Evolutionary conservation across 257 asterid genomes (phyloP), one percentile per base, ranked within the genome.

Genomic region (Ehretia macrophylla): DNA sequence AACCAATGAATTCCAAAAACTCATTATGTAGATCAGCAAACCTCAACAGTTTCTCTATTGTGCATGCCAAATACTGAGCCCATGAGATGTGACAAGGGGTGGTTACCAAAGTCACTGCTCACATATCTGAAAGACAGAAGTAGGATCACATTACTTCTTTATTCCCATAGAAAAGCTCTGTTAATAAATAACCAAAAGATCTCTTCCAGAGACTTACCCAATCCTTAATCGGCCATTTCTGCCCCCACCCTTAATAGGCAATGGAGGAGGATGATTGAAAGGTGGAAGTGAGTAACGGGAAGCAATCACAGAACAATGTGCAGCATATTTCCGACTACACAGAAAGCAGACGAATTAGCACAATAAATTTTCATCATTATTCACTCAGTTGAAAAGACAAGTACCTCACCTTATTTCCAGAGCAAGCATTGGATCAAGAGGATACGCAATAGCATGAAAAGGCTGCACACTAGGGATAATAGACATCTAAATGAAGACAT

Each of bases 21-120:
- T 42, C 3, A 42, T 2, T 10, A 42, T 50, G 18, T 19, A 54
- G 14, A 8, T 60, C 44, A 37, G 58, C 82, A 65, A 65, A 93
- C 97, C 99, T 93, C 99, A 52, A 89, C 87, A 74, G 81, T 89
- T 65, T 75, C 84, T 66, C 65, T 75, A 63, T 86, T 75, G 64
- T 93, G 99, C 99, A 93, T 93, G 70, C 97, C 97, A 72, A 93
- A 93, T 13, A 93, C 91, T 1, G 99, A 93, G 50, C 99, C 99
- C 97, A 93, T 93, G 63, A 93, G 97, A 66, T 93, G 99, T 9
- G 99, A 93, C 51, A 93, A 70, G 60, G 99, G 99, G 68, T 93
- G 99, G 78, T 93, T 93, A 55, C 99, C 99, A 17, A 93, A 93
- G 79, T 93, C 99, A 68, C 99, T 93, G 81, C 99, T 93, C 71